phyloP scores from a whole-genome alignment of 164 flowering plant genomes.

The Paratinospora sagittata region DNA sequence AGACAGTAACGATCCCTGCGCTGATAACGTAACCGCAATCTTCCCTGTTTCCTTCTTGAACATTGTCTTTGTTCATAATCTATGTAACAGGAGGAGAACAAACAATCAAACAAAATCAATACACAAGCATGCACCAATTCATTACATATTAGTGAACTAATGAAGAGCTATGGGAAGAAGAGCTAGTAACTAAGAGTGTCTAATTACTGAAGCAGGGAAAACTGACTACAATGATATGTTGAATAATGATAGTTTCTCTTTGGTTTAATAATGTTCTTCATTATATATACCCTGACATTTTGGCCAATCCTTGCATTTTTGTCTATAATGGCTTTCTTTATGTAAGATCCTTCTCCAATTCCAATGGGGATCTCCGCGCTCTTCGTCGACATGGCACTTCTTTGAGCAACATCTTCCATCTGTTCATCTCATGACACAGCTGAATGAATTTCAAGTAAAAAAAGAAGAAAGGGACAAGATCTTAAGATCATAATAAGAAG shows the following conservation, averaged over 20 bases:
- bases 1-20: slow-evolving; percentile 57
- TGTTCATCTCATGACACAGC: too few relatives aligned
- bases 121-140: too few relatives aligned
- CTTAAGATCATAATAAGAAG: too few relatives aligned
- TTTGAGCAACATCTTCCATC: slow-evolving; percentile 25
- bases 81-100: slow-evolving; percentile 21
- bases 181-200: not conserved
- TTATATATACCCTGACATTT: slow-evolving; percentile 74
- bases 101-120: too few relatives aligned
- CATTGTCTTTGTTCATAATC: slow-evolving; percentile 63
- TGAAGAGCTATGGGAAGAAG: too few relatives aligned
- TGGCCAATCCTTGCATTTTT: slow-evolving; percentile 82
- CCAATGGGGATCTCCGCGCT: slow-evolving; percentile 53
- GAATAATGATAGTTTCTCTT: too few relatives aligned
- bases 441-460: too few relatives aligned
- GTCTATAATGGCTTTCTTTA: slow-evolving; percentile 70
- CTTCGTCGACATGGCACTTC: slow-evolving; percentile 15
- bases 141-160: too few relatives aligned
- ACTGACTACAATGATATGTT: too few relatives aligned
- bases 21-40: slow-evolving; percentile 47
- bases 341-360: slow-evolving; percentile 53
- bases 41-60: slow-evolving; percentile 58
- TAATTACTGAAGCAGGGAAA: too few relatives aligned
- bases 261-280: too few relatives aligned
- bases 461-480: too few relatives aligned